Evolutionary conservation across 2,329 filamentous ascomycete species (phyloP).

Genomic region (Pseudopithomyces chartarum): DNA sequence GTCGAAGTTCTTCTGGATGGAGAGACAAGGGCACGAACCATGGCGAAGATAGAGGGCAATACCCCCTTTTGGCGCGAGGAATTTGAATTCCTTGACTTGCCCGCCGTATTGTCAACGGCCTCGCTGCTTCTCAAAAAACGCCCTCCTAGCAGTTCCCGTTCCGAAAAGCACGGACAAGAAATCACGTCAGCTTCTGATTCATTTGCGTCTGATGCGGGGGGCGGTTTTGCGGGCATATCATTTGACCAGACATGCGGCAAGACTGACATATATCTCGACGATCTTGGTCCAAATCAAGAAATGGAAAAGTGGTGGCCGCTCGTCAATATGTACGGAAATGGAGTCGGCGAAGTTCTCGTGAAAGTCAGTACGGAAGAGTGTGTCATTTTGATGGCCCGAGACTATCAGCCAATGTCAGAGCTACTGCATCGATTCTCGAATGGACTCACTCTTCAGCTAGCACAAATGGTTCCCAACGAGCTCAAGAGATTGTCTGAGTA

Average conservation of each 20-base stretch:
- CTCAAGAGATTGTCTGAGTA: constrained; percentile 82
- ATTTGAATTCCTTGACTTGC: constrained; percentile 76
- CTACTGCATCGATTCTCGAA: constrained; percentile 84
- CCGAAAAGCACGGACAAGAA: constrained; percentile 47
- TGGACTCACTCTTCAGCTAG: constrained; percentile 83
- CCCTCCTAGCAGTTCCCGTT: constrained; percentile 46
- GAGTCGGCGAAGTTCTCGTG: constrained; percentile 82
- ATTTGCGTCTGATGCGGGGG: constrained; percentile 41
- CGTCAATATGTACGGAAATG: constrained; percentile 74
- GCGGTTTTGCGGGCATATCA: constrained; percentile 52
- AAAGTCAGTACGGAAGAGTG: constrained; percentile 85
- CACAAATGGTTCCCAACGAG: constrained; percentile 76
- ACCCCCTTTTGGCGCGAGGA: constrained; percentile 85
- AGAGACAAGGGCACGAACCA: constrained; percentile 76
- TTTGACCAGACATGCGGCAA: constrained; percentile 65
- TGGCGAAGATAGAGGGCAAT: constrained; percentile 70
- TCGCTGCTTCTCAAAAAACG: constrained; percentile 73
- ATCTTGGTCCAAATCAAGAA: constrained; percentile 76
- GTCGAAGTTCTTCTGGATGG: constrained; percentile 81
- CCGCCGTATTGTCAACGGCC: constrained; percentile 69
- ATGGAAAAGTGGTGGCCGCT: constrained; percentile 87
- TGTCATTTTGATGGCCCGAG: constrained; percentile 81
- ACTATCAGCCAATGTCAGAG: constrained; percentile 83
- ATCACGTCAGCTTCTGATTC: constrained; percentile 30
- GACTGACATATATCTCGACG: constrained; percentile 82